These are phyloP conservation scores for Boletus huronensis DNA, from an alignment of 768 basidiomycete species.

Conservation along the genomic window DNA sequence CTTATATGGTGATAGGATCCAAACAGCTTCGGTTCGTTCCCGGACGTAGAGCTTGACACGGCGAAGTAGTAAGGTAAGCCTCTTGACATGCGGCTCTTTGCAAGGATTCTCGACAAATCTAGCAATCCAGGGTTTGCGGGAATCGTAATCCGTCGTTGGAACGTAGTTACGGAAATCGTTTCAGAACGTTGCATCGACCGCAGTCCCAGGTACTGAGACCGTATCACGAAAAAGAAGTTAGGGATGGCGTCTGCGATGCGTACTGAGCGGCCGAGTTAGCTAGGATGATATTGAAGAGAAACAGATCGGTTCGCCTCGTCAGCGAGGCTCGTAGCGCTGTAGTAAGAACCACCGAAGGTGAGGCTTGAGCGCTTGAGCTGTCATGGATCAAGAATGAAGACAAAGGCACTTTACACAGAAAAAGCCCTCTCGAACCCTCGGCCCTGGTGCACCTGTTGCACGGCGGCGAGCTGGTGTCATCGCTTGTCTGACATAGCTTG, in stretches of 20 bases:
- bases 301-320: neutral
- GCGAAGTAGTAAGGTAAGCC: conserved; percentile 11
- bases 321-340: neutral
- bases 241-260: neutral
- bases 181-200: neutral
- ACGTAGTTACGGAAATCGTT: conserved; percentile 9
- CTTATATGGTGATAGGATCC: neutral
- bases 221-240: neutral
- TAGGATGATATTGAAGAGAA: conserved; percentile 6
- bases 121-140: conserved; percentile 2
- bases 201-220: neutral
- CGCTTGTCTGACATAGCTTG: neutral
- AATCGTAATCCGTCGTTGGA: conserved; percentile 3
- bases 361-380: neutral
- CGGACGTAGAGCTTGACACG: conserved; percentile 15
- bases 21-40: conserved; percentile 10
- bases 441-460: no score
- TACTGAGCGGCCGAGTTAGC: conserved; percentile 2
- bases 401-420: neutral
- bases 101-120: conserved; percentile 7
- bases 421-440: no score
- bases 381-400: neutral
- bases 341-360: neutral
- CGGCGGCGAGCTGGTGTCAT: no score
- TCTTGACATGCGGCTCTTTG: no score